Evolutionary conservation across 1,284 basidiomycete genomes (phyloP).

Genomic region (Fereydounia khargensis): DNA sequence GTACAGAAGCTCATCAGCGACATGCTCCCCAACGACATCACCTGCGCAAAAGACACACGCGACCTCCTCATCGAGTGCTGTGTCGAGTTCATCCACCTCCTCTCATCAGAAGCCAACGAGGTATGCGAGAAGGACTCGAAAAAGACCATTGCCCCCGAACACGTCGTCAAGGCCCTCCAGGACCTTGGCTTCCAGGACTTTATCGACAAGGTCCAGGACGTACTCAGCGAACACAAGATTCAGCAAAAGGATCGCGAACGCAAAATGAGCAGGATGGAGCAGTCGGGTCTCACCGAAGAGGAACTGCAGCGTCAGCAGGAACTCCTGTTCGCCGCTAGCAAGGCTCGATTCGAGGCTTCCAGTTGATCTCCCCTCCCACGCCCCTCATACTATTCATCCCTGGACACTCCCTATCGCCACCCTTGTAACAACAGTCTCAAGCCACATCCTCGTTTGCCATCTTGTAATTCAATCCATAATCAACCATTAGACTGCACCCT

Average conservation of each 20-base stretch:
- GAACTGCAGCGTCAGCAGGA: slow-evolving; percentile 86
- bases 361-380: slow-evolving; percentile 13
- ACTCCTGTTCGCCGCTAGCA: slow-evolving; percentile 82
- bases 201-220: slow-evolving; percentile 82
- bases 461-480: too few relatives aligned
- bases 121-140: slow-evolving; percentile 98
- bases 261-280: slow-evolving; percentile 69
- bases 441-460: too few relatives aligned
- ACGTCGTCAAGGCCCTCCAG: slow-evolving; percentile 89
- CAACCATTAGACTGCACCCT: too few relatives aligned
- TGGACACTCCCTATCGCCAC: too few relatives aligned
- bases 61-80: slow-evolving; percentile 97
- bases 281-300: slow-evolving; percentile 85
- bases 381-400: too few relatives aligned
- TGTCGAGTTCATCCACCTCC: slow-evolving; percentile 97
- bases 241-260: slow-evolving; percentile 75
- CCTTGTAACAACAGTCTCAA: too few relatives aligned
- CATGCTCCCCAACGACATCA: slow-evolving; percentile 81
- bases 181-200: slow-evolving; percentile 86
- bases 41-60: slow-evolving; percentile 90
- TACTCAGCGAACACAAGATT: slow-evolving; percentile 90
- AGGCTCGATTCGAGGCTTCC: slow-evolving; percentile 61
- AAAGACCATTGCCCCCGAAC: slow-evolving; percentile 98
- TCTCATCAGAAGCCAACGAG: slow-evolving; percentile 96
- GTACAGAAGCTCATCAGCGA: slow-evolving; percentile 96